Evolutionary conservation across 306 rosid species (phyloP), one percentile per base, ranked within the genome.

Genomic region (Amphicarpaea edgeworthii): DNA sequence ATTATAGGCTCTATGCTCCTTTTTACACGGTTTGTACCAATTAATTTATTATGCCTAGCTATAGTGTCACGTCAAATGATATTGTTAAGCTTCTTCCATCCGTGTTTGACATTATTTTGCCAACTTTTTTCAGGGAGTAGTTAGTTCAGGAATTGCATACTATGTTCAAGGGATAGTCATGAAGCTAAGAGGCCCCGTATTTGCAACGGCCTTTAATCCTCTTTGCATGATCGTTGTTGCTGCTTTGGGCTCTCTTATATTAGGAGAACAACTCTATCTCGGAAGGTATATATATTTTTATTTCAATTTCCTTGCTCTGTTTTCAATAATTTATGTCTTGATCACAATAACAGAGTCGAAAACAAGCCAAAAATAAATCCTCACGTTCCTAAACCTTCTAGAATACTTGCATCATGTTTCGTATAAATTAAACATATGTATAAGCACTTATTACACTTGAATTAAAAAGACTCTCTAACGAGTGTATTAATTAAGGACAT

Each of bases 201-300:
- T 85, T 30, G 86, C 89, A 0, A 89, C 93, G 2, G 95, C 93
- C 32, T 92, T 89, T 34, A 92, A 86, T 62, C 97, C 96, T 70
- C 85, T 86, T 12, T 84, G 91, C 82, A 91, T 86, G 97, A 67
- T 91, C 74, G 15, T 89, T 7, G 93, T 92, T 26, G 62, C 93
- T 30, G 34, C 65, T 46, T 51, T 88, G 50, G 91, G 75, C 11
- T 88, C 93, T n/a, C 46, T 83, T 40, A 14, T 89, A 63, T 83
- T 89, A 1, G 82, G 86, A 21, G 96, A 92, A 73, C 85, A 68
- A 66, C 78, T 89, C 67, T 81, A 78, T 77, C 85, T 88, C 9
- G 90, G 95, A 83, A 92, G 95, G 90, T 85, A 85, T 12, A 47
- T 34, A 28, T 28, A 28, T 28, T n/a, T 10, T 53, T 9, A 6